Percentiles rank a stretch among this genome's conserved stretches.
These are phyloP conservation scores for Pulveroboletus sp. DNA, from an alignment of 768 basidiomycete genomes.

Conservation along the genomic window DNA sequence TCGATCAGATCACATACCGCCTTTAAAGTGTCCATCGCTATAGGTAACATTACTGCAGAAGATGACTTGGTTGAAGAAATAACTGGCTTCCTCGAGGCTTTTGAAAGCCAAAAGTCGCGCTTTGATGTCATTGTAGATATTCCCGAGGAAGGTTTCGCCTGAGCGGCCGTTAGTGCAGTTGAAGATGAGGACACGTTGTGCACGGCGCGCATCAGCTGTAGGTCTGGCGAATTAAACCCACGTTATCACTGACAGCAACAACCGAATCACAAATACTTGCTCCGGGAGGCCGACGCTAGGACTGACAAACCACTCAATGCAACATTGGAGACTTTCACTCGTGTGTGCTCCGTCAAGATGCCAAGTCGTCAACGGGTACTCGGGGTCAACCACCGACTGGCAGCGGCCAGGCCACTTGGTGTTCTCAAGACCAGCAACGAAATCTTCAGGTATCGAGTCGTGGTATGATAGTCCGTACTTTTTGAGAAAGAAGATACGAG, in stretches of 20 bases:
- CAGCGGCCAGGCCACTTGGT: constrained; percentile 95
- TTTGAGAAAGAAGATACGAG: constrained; percentile 55
- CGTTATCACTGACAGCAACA: constrained; percentile 3
- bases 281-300: constrained; percentile 48
- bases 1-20: constrained; percentile 50
- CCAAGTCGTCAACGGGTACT: constrained; percentile 59
- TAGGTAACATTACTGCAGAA: constrained; percentile 98
- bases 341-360: constrained; percentile 97
- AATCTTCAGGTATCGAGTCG: constrained; percentile 44
- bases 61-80: constrained; percentile 79
- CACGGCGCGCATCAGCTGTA: constrained; percentile 21
- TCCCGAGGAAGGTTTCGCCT: constrained; percentile 62
- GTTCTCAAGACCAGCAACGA: constrained; percentile 58
- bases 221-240: neutral
- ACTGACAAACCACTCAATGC: constrained; percentile 82
- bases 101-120: constrained; percentile 42
- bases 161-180: constrained; percentile 94
- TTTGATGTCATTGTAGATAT: constrained; percentile 51
- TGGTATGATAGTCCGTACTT: constrained; percentile 17
- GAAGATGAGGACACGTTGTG: constrained; percentile 72
- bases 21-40: constrained; percentile 82
- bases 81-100: constrained; percentile 34
- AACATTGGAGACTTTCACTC: constrained; percentile 80
- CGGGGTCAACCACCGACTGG: constrained; percentile 71
- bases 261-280: constrained; percentile 13